These are phyloP conservation scores for Abrus pulchellus DNA, from an alignment of 306 rosid genomes.

Conservation along the genomic window DNA sequence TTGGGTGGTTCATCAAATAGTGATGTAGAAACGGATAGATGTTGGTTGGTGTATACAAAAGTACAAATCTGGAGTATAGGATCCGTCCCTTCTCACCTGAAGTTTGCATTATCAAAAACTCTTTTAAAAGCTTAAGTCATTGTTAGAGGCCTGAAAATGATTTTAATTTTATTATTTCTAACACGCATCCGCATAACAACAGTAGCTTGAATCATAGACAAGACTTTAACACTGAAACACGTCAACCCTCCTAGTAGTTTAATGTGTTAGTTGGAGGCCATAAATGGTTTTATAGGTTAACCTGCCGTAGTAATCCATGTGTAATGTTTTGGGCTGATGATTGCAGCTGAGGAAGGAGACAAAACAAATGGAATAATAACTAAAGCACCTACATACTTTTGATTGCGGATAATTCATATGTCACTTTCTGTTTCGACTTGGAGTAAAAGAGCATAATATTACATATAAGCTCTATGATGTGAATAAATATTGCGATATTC, in stretches of 20 bases:
- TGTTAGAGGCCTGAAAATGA: too few relatives aligned
- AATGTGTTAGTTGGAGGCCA: not conserved
- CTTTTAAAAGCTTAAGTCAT: too few relatives aligned
- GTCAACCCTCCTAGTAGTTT: slow-evolving; percentile 17
- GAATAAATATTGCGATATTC: slow-evolving; percentile 27
- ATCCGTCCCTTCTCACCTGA: too few relatives aligned
- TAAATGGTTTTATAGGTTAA: slow-evolving; percentile 11
- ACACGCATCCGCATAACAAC: not conserved
- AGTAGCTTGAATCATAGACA: slow-evolving; percentile 28
- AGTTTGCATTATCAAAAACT: slow-evolving; percentile 17
- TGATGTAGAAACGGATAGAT: slow-evolving; percentile 8
- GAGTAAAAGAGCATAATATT: slow-evolving; percentile 19
- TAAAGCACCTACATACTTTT: not conserved
- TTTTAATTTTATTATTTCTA: not conserved
- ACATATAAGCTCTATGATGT: slow-evolving; percentile 18
- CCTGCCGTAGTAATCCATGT: not conserved
- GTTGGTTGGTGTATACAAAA: not conserved
- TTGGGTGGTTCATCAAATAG: slow-evolving; percentile 12
- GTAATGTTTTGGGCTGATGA: slow-evolving; percentile 15
- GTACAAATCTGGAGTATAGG: not conserved
- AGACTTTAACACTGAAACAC: slow-evolving; percentile 2
- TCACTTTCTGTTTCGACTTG: slow-evolving; percentile 45
- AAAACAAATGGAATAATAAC: slow-evolving; percentile 27
- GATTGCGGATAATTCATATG: slow-evolving; percentile 25
- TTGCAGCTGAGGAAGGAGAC: slow-evolving; percentile 38